Conservation (phyloP, 192 early-diverging fungal species). For the Backusella parvicylindrica region DNA sequence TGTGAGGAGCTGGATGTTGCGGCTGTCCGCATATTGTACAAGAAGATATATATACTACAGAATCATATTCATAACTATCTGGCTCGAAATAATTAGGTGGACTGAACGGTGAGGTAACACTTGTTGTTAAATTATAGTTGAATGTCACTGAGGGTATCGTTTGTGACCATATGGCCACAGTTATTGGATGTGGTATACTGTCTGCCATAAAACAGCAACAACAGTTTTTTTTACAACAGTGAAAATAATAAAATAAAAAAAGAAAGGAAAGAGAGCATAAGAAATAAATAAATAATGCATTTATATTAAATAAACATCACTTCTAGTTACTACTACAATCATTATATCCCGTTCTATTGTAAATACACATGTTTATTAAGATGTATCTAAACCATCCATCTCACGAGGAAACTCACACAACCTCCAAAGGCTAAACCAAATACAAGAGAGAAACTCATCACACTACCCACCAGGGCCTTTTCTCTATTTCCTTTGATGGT, state of each 20-base stretch:
- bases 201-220: background rate
- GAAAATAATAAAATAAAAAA: background rate
- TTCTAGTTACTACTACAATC: background rate
- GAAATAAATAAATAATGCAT: background rate
- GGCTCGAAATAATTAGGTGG: background rate
- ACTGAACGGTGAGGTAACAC: background rate
- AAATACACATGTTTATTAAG: background rate
- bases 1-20: background rate
- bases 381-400: conserved; percentile 26
- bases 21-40: background rate
- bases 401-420: conserved; percentile 46
- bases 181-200: background rate
- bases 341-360: background rate
- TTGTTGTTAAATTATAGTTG: background rate
- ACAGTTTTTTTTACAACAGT: background rate
- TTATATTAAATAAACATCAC: background rate
- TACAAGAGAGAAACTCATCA: conserved; percentile 63
- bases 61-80: background rate
- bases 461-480: conserved; percentile 49
- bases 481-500: conserved; percentile 31
- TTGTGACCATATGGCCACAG: background rate
- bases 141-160: background rate
- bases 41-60: background rate
- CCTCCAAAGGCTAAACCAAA: conserved; percentile 70
- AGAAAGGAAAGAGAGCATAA: background rate